phyloP scores from a whole-genome alignment of 2,329 filamentous ascomycete species.

The Piedraia hortae region DNA sequence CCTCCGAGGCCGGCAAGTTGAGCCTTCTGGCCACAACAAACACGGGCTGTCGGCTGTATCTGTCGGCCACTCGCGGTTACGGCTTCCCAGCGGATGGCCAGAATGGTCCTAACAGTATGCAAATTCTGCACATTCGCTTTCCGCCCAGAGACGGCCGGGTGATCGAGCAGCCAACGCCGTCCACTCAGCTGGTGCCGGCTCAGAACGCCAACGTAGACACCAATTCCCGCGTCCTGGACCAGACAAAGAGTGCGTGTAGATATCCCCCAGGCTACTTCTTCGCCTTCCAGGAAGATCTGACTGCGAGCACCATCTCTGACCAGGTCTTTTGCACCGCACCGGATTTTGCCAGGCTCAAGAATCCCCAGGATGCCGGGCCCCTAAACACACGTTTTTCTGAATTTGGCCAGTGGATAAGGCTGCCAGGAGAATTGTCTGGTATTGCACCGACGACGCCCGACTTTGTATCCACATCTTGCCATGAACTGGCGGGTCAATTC shows the following conservation, averaged over 20 bases:
- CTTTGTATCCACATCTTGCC: constrained; percentile 41
- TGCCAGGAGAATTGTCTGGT: constrained; percentile 39
- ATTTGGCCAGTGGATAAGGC: constrained; percentile 49
- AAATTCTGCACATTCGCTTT: constrained; percentile 89
- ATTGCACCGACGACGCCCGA: constrained; percentile 49
- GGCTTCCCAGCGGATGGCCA: constrained; percentile 28
- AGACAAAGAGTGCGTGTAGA: constrained; percentile 16
- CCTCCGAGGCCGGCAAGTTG: constrained; percentile 50
- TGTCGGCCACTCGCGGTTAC: constrained; percentile 67
- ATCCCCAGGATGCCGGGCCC: constrained; percentile 17
- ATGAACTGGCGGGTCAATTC: constrained; percentile 89
- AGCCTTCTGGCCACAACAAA: constrained; percentile 76
- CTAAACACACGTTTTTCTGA: constrained; percentile 41
- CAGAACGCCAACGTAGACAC: constrained; percentile 9
- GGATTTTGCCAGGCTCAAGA: constrained; percentile 54
- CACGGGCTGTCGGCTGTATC: constrained; percentile 71
- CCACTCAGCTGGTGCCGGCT: not conserved
- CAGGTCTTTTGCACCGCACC: constrained; percentile 64
- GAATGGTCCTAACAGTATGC: constrained; percentile 73
- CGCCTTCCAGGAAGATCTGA: constrained; percentile 35
- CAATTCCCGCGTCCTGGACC: constrained; percentile 11
- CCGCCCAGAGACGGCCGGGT: constrained; percentile 30
- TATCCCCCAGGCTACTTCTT: constrained; percentile 82
- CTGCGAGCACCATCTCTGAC: constrained; percentile 16
- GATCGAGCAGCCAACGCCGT: constrained; percentile 3